A percentile compares a stretch with the other conserved stretches of the same genome.
Evolutionary conservation across 768 basidiomycete genomes (phyloP).

Genomic region (Termitomyces sp.): DNA sequence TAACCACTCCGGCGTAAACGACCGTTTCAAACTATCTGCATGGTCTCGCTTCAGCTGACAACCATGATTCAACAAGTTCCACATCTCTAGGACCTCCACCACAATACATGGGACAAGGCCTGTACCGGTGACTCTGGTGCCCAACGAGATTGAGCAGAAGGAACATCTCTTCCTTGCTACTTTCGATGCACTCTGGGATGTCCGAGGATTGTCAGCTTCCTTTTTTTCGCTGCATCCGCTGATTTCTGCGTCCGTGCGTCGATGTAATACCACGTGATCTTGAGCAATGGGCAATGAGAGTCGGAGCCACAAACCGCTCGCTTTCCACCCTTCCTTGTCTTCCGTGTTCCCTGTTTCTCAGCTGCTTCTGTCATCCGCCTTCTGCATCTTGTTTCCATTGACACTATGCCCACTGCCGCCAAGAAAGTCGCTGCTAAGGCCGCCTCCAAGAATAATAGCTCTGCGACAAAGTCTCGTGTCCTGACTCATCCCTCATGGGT

Average conservation of each 20-base stretch:
- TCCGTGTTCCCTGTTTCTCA: slow-evolving; percentile 7
- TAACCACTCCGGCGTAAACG: background rate
- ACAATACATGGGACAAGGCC: background rate
- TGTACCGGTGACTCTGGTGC: background rate
- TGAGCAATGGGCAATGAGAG: slow-evolving; percentile 14
- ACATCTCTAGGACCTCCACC: background rate
- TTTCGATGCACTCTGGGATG: background rate
- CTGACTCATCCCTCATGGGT: slow-evolving; percentile 63
- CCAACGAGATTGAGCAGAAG: background rate
- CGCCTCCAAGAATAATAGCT: slow-evolving; percentile 27
- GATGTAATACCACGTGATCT: slow-evolving; percentile 22
- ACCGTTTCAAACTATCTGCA: background rate
- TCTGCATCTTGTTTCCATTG: background rate
- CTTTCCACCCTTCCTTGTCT: slow-evolving; percentile 21
- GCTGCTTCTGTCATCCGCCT: background rate
- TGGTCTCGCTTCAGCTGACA: background rate
- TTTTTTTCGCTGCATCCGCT: slow-evolving; percentile 5
- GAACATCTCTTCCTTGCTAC: background rate
- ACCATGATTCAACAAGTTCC: background rate
- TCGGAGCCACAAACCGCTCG: slow-evolving; percentile 20
- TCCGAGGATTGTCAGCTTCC: background rate
- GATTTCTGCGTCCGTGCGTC: slow-evolving; percentile 20
- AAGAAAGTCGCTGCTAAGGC: slow-evolving; percentile 39
- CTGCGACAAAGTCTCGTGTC: slow-evolving; percentile 32
- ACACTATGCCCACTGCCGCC: slow-evolving; percentile 19